Evolutionary conservation across 495 filamentous ascomycete species (phyloP), one percentile per base, ranked within the genome.

Genomic region (Neurospora africana): DNA sequence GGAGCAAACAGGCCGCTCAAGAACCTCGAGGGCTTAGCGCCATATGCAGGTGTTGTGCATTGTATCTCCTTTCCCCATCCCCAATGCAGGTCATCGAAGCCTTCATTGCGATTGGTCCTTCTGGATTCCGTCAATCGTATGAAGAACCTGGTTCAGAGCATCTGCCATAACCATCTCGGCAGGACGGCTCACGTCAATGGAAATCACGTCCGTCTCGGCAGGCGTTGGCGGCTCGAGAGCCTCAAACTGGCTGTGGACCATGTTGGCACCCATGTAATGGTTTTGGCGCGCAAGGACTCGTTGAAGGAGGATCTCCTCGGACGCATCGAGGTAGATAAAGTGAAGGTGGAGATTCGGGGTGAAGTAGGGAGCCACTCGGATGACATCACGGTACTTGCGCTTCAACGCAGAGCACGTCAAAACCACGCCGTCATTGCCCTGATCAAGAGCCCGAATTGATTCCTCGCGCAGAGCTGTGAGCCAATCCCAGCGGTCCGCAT

Each of bases 401-500:
- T 98, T 98, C 69, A 99, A 86, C 5, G 95, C 95, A 17, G 93
- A 97, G 86, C 96, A 99, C 68, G 96, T 97, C 70, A 99, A 86
- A 27, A 99, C 92, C 35, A 97, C 97, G 69, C 95, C 96, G 40
- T 88, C 83, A 38, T 85, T 82, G 40, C 88, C 86, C 39, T 77
- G 79, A 37, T 87, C 84, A 33, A 94, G 87, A 39, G 84, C 84
- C 23, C 83, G 78, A 74, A 93, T 87, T 39, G 94, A 92, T 72
- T 93, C 89, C 75, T 97, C 88, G 76, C 96, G 93, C 6, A 98
- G 87, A 30, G 87, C 84, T 73, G 94, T 95, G 67, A 99, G 89
- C 96, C 96, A 99, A 84, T 97, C 95, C 96, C 96, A 98, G 72
- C 96, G 92, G 82, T 99, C 96, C 74, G 89, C 89, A 80, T 99